Base-by-base conservation (phyloP, 2,329 filamentous ascomycete species). In the Macrophomina tecta region DNA sequence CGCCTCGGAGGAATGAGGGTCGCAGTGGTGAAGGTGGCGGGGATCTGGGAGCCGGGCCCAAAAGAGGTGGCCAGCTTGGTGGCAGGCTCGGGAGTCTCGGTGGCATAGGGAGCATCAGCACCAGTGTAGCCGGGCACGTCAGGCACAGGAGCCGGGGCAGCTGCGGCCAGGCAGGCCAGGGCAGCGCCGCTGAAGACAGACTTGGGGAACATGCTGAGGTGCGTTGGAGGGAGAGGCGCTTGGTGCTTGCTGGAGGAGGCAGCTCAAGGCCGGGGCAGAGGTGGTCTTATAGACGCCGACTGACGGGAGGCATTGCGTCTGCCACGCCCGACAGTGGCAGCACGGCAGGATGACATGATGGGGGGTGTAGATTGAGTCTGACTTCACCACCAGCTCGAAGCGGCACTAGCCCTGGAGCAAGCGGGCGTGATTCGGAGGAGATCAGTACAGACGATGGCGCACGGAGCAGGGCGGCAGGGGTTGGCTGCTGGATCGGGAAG, bases 41-140 rank as follows among this genome's bases (percentile, higher is more conserved):
- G 6, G 58, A 84, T 72, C 63, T 79, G 75, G 55, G 81, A 83
- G 70, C 81, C 78, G 12, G 75, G 73, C 6, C 81, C 81, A 67
- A 84, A 84, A 52, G 73, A 74, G 30, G 77, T 78, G 42, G 82
- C 80, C 5, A 81, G 68, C 45, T 28, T 5, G 23, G 45, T 46
- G 34, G 52, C 42, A 12, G 64, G 45, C 12, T 36, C 72, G 23
- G 74, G 74, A 66, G 78, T 74, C 18, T 76, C 70, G 49, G 68
- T 69, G 7, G 74, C 76, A 72, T 80, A 81, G 28, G 80, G 77
- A 42, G 80, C 80, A 72, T 82, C 78, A 8, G 78, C 82, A 68
- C 80, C 74, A 23, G 74, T 77, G 75, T 84, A 84, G 48, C 82
- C 82, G 65, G 81, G 63, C 16, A 79, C 79, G 65, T 80, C 77